Conservation (phyloP, 495 filamentous ascomycete species). For the Podospora sp. region DNA sequence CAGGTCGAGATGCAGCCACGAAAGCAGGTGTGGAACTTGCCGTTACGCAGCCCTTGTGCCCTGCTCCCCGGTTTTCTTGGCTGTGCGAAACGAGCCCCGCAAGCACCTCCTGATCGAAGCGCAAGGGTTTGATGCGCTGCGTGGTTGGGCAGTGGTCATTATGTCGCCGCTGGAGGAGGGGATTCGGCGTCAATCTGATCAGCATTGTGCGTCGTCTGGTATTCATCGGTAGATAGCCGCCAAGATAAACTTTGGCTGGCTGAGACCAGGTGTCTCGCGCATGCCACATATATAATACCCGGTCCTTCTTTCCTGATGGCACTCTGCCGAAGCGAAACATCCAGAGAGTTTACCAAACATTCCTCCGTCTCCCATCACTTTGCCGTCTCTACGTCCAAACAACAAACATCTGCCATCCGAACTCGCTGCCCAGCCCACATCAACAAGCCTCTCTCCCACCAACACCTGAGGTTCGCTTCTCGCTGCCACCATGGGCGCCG, state of each 20-base stretch:
- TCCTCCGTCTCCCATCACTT: neutral
- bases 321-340: neutral
- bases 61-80: constrained; percentile 1
- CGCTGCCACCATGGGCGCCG: constrained; percentile 28
- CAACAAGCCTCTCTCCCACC: neutral
- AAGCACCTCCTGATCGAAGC: neutral
- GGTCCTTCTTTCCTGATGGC: neutral
- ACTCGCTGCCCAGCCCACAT: neutral
- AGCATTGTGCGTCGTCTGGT: constrained; percentile 20
- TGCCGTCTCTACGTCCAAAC: neutral
- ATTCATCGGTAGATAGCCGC: constrained; percentile 27
- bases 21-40: neutral
- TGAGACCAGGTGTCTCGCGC: constrained; percentile 9
- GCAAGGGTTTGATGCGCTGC: neutral
- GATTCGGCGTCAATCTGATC: constrained; percentile 27
- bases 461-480: neutral
- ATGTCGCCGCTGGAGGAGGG: neutral
- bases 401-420: neutral
- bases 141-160: neutral
- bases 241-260: constrained; percentile 26
- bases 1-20: neutral
- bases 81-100: constrained; percentile 4
- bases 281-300: constrained; percentile 11
- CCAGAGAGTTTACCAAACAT: neutral
- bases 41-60: neutral